These are phyloP conservation scores for Starmerella bacillaris DNA, from an alignment of 805 yeast genomes.

Conservation along the genomic window DNA sequence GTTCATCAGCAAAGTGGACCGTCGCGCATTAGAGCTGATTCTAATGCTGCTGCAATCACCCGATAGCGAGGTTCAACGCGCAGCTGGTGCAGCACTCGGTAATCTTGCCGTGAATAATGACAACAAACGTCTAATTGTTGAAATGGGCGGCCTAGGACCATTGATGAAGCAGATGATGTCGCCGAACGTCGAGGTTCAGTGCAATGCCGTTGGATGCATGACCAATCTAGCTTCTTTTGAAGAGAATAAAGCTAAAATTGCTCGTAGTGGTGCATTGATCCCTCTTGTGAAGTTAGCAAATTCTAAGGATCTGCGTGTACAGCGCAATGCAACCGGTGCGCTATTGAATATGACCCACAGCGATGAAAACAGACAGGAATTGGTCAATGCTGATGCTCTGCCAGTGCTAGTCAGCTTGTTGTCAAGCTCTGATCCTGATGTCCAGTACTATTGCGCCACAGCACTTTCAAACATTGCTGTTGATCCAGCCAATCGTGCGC, in stretches of 20 bases:
- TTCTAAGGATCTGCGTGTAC: slow-evolving; percentile 86
- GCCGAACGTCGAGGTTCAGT: slow-evolving; percentile 91
- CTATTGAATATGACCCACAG: slow-evolving; percentile 95
- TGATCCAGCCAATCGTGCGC: slow-evolving; percentile 77
- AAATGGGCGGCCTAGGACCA: slow-evolving; percentile 96
- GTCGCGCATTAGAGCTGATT: slow-evolving; percentile 87
- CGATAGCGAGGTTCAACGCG: slow-evolving; percentile 91
- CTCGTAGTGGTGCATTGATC: slow-evolving; percentile 84
- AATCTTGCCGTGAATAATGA: slow-evolving; percentile 93
- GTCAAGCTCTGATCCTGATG: slow-evolving; percentile 81
- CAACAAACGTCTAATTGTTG: slow-evolving; percentile 81
- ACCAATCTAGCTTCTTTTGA: slow-evolving; percentile 96
- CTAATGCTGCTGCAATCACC: slow-evolving; percentile 66
- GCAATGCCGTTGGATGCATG: slow-evolving; percentile 97
- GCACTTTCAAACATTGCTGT: slow-evolving; percentile 95
- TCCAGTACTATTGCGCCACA: slow-evolving; percentile 95
- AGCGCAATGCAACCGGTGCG: slow-evolving; percentile 97
- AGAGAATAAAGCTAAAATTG: slow-evolving; percentile 88
- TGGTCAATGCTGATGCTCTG: slow-evolving; percentile 95
- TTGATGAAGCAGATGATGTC: slow-evolving; percentile 95
- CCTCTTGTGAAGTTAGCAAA: slow-evolving; percentile 90
- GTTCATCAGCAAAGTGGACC: slow-evolving; percentile 63
- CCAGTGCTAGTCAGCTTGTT: slow-evolving; percentile 83
- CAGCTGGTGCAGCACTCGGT: slow-evolving; percentile 98
- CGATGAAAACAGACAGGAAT: slow-evolving; percentile 84